Evolutionary conservation across 2,329 filamentous ascomycete species (phyloP).

Genomic region (Exophiala spinifera): DNA sequence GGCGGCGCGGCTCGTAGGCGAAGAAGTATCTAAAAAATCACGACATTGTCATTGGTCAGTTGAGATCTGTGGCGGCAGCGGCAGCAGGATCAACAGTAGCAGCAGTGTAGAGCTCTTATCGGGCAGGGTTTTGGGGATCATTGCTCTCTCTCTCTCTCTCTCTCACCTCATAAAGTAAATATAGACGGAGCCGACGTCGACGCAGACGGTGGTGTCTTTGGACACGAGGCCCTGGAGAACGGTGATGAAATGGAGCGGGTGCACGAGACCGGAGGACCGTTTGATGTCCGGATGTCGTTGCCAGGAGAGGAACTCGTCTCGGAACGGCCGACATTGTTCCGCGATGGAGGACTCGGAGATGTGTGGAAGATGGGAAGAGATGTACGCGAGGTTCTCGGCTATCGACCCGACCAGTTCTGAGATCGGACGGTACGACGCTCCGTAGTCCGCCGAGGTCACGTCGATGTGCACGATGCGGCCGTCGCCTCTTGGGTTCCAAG

Average conservation of each 20-base stretch:
- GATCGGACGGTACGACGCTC: constrained; percentile 41
- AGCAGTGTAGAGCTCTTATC: no score
- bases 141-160: no score
- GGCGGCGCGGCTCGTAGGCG: constrained; percentile 38
- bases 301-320: constrained; percentile 40
- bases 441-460: constrained; percentile 39
- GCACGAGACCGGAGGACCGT: constrained; percentile 35
- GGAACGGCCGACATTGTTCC: constrained; percentile 32
- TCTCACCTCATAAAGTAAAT: constrained; percentile 37
- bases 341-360: constrained; percentile 37
- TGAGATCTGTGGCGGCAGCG: no score
- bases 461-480: constrained; percentile 46
- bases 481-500: constrained; percentile 44
- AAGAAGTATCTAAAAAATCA: constrained; percentile 30
- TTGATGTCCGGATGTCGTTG: constrained; percentile 29
- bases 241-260: constrained; percentile 48
- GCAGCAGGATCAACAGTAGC: no score
- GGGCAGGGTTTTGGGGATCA: no score
- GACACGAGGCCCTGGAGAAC: constrained; percentile 42
- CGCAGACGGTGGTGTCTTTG: constrained; percentile 43
- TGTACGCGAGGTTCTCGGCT: constrained; percentile 40
- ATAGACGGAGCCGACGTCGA: constrained; percentile 50
- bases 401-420: constrained; percentile 46
- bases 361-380: constrained; percentile 34
- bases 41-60: no score